A percentile compares a stretch with the other conserved stretches of the same genome.
phyloP scores from a whole-genome alignment of 352 stramenopile species.

The Pythium sukuiense region DNA sequence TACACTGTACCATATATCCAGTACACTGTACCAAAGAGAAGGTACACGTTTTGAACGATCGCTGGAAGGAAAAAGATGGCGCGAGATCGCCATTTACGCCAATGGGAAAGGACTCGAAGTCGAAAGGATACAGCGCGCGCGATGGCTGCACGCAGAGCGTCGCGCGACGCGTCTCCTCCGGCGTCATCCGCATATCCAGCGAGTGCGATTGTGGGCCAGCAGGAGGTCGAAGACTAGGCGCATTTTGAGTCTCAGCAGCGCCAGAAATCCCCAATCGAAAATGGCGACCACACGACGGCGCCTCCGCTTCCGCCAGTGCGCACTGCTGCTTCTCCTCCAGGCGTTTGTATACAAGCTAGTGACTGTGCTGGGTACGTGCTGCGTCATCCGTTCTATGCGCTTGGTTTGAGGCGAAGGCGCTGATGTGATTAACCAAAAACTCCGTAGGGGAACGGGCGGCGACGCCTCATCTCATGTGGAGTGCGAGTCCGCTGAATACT shows the following conservation, averaged over 20 bases:
- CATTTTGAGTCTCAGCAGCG: background rate
- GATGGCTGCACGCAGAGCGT: conserved; percentile 1
- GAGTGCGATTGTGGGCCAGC: conserved; percentile 4
- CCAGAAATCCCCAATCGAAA: background rate
- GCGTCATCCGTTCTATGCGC: background rate
- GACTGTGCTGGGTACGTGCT: conserved; percentile 3
- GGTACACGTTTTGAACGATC: conserved; percentile 2
- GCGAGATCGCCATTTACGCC: conserved; percentile 11
- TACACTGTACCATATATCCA: conserved; percentile 6
- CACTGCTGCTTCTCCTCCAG: background rate
- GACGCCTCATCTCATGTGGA: conserved; percentile 65
- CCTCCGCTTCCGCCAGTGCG: background rate
- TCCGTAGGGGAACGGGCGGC: conserved; percentile 11
- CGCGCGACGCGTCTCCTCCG: conserved; percentile 1
- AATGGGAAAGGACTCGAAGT: conserved; percentile 3
- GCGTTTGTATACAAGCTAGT: background rate
- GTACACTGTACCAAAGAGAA: background rate
- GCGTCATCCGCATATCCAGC: conserved; percentile 3
- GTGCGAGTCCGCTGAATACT: conserved; percentile 47
- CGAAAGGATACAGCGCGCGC: background rate
- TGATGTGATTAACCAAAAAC: background rate
- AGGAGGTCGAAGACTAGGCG: background rate
- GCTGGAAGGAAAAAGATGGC: conserved; percentile 6
- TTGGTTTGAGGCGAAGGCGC: background rate
- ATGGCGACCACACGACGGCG: background rate